These are phyloP conservation scores for Plasmodium fragile DNA, from an alignment of 169 alveolate genomes.

Conservation along the genomic window DNA sequence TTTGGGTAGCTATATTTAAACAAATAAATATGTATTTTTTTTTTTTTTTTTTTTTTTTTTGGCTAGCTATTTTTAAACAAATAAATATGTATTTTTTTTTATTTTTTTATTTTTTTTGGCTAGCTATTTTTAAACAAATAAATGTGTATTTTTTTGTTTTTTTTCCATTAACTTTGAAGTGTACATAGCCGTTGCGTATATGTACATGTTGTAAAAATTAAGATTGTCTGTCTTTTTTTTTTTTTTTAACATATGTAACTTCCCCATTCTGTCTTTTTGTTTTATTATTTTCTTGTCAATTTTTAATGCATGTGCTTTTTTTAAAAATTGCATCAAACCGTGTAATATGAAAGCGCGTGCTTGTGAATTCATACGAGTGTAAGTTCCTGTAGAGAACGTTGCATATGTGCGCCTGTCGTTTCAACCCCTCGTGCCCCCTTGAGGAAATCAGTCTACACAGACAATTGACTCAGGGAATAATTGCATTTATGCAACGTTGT, in stretches of 20 bases:
- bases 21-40: background rate
- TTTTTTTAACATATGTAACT: background rate
- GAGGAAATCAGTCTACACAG: background rate
- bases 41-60: conserved; percentile 14
- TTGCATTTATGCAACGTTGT: background rate
- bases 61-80: background rate
- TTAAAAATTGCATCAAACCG: background rate
- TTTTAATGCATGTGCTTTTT: background rate
- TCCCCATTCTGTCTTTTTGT: background rate
- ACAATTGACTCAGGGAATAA: background rate
- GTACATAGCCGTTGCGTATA: background rate
- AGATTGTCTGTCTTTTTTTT: background rate
- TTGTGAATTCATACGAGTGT: background rate
- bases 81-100: background rate
- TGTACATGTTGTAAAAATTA: conserved; percentile 11
- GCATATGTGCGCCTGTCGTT: background rate
- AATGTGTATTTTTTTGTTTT: background rate
- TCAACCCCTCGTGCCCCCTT: background rate
- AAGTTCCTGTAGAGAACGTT: background rate
- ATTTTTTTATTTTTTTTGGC: background rate
- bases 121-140: conserved; percentile 13
- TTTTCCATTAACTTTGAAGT: background rate
- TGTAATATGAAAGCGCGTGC: background rate
- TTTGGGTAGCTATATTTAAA: conserved; percentile 9
- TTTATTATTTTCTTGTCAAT: background rate